Conservation (phyloP, 2,329 filamentous ascomycete species). For the Colletotrichum limetticola region DNA sequence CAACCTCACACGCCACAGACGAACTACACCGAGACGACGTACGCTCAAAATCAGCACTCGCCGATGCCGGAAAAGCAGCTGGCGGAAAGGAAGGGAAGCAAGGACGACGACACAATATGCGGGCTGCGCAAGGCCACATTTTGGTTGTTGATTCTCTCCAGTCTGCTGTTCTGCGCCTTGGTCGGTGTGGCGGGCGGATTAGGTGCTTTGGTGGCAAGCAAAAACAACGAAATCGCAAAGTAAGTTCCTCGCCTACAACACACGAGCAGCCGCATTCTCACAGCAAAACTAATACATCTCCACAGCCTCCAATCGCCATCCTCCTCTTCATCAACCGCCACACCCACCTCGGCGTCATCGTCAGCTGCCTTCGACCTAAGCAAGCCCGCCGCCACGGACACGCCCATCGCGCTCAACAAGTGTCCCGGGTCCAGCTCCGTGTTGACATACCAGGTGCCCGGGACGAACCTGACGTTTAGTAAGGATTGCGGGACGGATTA, state of each 20-base stretch:
- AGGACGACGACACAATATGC: constrained; percentile 13
- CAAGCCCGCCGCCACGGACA: constrained; percentile 24
- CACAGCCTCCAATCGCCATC: neutral
- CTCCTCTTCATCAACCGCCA: neutral
- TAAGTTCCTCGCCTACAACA: neutral
- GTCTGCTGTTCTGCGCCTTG: constrained; percentile 6
- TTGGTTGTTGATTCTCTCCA: constrained; percentile 8
- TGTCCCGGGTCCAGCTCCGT: constrained; percentile 6
- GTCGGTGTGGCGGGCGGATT: constrained; percentile 13
- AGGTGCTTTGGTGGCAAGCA: constrained; percentile 19
- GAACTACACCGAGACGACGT: constrained; percentile 15
- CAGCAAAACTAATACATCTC: neutral
- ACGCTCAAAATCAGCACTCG: neutral
- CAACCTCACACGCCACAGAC: constrained; percentile 3
- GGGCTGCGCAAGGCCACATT: constrained; percentile 26
- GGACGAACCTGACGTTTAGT: constrained; percentile 28
- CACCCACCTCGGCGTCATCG: neutral
- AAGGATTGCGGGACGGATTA: constrained; percentile 32
- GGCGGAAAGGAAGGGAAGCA: neutral
- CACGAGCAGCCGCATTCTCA: neutral
- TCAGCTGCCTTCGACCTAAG: constrained; percentile 12
- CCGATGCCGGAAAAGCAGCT: neutral
- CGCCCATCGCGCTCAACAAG: constrained; percentile 15
- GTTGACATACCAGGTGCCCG: constrained; percentile 23
- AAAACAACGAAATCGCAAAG: constrained; percentile 16